Evolutionary conservation across 2,329 filamentous ascomycete species (phyloP).

Genomic region (Knufia petricola): DNA sequence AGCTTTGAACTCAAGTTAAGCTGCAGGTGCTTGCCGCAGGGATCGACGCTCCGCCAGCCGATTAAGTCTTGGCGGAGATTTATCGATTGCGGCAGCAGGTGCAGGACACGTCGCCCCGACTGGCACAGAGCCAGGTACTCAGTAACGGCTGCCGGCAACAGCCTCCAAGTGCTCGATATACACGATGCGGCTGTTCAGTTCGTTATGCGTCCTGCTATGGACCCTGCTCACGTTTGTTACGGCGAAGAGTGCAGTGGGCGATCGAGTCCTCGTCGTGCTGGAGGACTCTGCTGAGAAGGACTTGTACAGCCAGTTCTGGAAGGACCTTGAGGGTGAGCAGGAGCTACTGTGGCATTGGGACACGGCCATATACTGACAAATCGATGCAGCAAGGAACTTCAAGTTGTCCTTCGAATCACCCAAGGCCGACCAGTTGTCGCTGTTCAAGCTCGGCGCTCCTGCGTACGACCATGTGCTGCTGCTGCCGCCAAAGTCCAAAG

Average conservation of each 20-base stretch:
- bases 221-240: conserved; percentile 57
- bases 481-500: conserved; percentile 83
- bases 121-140: background rate
- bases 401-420: conserved; percentile 71
- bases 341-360: conserved; percentile 2
- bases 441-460: conserved; percentile 80
- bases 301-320: conserved; percentile 67
- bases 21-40: background rate
- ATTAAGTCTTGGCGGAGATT: conserved; percentile 4
- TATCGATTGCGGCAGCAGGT: background rate
- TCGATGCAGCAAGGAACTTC: conserved; percentile 64
- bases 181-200: conserved; percentile 67
- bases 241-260: conserved; percentile 69
- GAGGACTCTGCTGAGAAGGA: conserved; percentile 74
- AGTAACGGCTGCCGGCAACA: conserved; percentile 7
- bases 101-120: background rate
- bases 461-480: conserved; percentile 86
- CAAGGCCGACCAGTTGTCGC: conserved; percentile 63
- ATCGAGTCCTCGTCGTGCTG: conserved; percentile 72
- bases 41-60: background rate
- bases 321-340: conserved; percentile 36
- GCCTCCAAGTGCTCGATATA: background rate
- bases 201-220: conserved; percentile 44
- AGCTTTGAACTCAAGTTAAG: background rate
- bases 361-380: background rate